Percentiles rank a stretch among this genome's conserved stretches.
These are phyloP conservation scores for Celoporthe dispersa DNA, from an alignment of 2,329 filamentous ascomycete genomes.

Conservation along the genomic window DNA sequence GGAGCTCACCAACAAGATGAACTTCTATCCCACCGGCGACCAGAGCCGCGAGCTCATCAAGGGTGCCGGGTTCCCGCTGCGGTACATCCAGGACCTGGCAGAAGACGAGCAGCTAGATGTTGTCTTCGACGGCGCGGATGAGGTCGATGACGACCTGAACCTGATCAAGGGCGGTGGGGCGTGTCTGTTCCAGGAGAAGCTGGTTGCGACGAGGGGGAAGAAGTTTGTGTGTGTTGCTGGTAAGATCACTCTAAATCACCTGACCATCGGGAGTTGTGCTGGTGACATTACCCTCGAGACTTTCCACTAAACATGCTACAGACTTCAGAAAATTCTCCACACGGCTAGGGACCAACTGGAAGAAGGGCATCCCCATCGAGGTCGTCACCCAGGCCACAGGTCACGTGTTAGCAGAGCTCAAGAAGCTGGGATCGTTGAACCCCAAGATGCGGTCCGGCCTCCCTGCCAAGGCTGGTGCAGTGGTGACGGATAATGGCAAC, in stretches of 20 bases:
- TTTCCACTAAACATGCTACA: conserved; percentile 37
- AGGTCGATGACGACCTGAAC: conserved; percentile 93
- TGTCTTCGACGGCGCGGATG: conserved; percentile 94
- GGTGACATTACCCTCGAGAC: background rate
- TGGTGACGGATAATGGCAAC: conserved; percentile 81
- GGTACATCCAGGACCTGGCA: conserved; percentile 74
- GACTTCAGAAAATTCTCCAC: conserved; percentile 90
- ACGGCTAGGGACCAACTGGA: conserved; percentile 77
- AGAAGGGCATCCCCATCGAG: conserved; percentile 85
- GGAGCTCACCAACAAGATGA: conserved; percentile 64
- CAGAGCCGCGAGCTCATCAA: conserved; percentile 88
- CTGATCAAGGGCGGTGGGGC: conserved; percentile 97
- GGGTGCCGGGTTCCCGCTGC: conserved; percentile 74
- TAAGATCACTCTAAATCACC: conserved; percentile 47
- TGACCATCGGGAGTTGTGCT: too few species aligned
- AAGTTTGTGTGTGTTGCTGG: conserved; percentile 88
- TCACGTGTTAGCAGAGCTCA: conserved; percentile 74
- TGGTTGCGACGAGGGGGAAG: conserved; percentile 82
- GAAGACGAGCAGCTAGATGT: conserved; percentile 73
- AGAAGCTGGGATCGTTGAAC: conserved; percentile 70
- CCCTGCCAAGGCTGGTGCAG: conserved; percentile 78
- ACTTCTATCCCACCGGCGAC: conserved; percentile 90
- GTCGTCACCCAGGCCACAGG: conserved; percentile 84
- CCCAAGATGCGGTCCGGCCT: conserved; percentile 75
- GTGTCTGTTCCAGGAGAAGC: conserved; percentile 97